Base-by-base conservation (phyloP, 2,329 filamentous ascomycete species). In the Diaporthe sp. region DNA sequence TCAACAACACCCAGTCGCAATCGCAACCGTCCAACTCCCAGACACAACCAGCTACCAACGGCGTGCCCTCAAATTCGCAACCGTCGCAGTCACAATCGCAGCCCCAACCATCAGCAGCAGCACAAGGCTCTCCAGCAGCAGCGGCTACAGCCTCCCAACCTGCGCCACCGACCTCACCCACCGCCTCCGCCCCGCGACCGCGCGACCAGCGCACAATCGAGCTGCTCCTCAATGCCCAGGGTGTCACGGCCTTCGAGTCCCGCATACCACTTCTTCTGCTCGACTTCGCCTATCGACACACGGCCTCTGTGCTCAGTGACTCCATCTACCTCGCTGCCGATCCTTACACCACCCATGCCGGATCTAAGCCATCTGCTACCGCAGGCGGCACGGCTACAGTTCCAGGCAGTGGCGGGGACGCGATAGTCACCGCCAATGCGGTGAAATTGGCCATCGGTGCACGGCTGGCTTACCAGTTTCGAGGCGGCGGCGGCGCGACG, bases 281-380 rank as follows among this genome's bases (percentile, higher is more conserved):
- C 82, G 94, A 97, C 86, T 96, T 96, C 82, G 94, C 94, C 67
- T 97, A 97, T 88, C 92, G 94, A 51, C 94, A 95, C 87, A 94
- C 93, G 13, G 92, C 91, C 1, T 89, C 90, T 75, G 88, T 96
- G 49, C 90, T 96, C 28, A 91, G 87, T 78, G 94, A 95, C 85
- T 92, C 92, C 9, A 85, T 94, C 22, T 92, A 94, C 80, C 89
- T 94, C 37, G 88, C 90, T 8, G 89, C 90, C 9, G 93, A 95
- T 82, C 93, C 93, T 10, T 94, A 94, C 85, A 87, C 90, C 28
- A 85, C 87, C 9, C 88, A 91, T 74, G 90, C 90, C 2, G 90
- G 90, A 73, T 81, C 86, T 7, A 87, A 87, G 78, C 87, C 90
- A 2, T 88, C 87, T 53, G 88, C 85, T 9, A 82, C 87, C 0